phyloP scores from a whole-genome alignment of 116 monocot genomes.

The Papilionanthe hybrid region DNA sequence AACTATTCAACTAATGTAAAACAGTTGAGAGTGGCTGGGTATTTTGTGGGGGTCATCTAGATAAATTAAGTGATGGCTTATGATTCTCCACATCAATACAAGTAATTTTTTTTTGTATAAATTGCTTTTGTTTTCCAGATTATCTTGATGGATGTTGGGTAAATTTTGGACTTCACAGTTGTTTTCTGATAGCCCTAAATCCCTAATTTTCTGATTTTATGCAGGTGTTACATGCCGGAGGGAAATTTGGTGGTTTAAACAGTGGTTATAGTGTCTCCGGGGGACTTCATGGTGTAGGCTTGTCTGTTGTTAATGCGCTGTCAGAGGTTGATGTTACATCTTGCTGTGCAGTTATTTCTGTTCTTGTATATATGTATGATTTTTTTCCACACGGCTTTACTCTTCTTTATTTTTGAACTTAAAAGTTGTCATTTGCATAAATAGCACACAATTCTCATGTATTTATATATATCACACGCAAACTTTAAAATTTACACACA shows the following conservation, averaged over 20 bases:
- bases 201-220: slow-evolving; percentile 13
- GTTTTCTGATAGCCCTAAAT: not conserved
- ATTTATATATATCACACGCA: too few species aligned
- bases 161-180: not conserved
- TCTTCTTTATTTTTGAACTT: not conserved
- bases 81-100: not conserved
- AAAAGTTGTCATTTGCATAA: too few species aligned
- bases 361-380: not conserved
- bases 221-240: slow-evolving; percentile 92
- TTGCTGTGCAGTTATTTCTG: not conserved
- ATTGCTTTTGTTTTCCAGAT: not conserved
- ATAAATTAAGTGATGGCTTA: not conserved
- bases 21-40: not conserved
- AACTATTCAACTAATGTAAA: not conserved
- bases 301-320: slow-evolving; percentile 98
- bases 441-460: too few species aligned
- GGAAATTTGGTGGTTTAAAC: slow-evolving; percentile 91
- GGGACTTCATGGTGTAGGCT: slow-evolving; percentile 92
- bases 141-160: not conserved
- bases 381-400: not conserved
- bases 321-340: slow-evolving; percentile 63
- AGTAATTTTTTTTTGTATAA: not conserved
- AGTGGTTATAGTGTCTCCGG: slow-evolving; percentile 96
- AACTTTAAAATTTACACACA: too few species aligned
- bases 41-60: not conserved